Evolutionary conservation across 2,329 filamentous ascomycete species (phyloP), one percentile per base, ranked within the genome.

Genomic region (Talaromyces verruculosus): DNA sequence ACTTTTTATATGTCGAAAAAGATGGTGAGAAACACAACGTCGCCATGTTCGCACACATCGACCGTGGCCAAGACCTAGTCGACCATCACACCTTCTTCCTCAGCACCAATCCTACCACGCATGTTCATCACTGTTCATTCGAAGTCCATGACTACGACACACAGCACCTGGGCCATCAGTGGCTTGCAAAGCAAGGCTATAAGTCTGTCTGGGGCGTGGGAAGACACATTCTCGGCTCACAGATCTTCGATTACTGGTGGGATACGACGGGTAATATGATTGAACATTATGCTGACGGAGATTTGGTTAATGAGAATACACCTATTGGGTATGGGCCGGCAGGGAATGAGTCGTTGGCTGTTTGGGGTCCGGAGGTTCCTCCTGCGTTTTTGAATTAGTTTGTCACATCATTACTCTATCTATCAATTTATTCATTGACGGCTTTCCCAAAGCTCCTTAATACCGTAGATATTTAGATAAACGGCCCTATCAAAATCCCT

Each of bases 61-160:
- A 86, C 67, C 77, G 79, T 0, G 84, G 83, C 0, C 70, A 75
- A 0, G 73, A 76, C 0, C 77, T 78, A 25, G 80, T 82, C 0
- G 84, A 86, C 70, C 84, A 86, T 68, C 84, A 86, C 67, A 79
- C 77, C 5, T 82, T 86, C 65, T 86, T 86, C 76, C 76, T 86
- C 69, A 73, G 67, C 19, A 68, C 70, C 0, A 72, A 72, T n/a
- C 57, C 67, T 0, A 71, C 68, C 35, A 68, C 72, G 0, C 82
- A 84, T 67, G 81, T 85, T 0, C 83, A 85, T 62, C 84, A 85
- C 70, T 78, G 77, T 43, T 77, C 74, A 0, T 85, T 84, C 60
- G 84, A 85, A 65, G 82, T 84, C 0, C 80, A 84, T 55, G 82
- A 85, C 67, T 83, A 83, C 60, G 84, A 85, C 65, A 81, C 80